These are phyloP conservation scores for Sphagnurus paluster DNA, from an alignment of 1,284 basidiomycete species.

Conservation along the genomic window DNA sequence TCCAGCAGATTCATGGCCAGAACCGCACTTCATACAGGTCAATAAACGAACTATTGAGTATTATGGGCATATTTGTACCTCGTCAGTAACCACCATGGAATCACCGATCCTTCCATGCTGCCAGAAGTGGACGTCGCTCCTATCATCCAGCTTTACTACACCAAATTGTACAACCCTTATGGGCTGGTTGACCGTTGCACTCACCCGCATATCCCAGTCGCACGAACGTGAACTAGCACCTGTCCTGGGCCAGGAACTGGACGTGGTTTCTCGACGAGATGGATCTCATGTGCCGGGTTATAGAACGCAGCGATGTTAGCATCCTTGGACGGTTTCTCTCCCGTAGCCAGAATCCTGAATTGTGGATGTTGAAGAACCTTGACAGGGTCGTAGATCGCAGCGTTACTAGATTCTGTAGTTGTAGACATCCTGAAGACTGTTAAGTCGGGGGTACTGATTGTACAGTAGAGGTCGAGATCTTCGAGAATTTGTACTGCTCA, in stretches of 20 bases:
- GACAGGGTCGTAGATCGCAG: constrained; percentile 50
- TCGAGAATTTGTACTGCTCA: constrained; percentile 6
- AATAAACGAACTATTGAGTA: constrained; percentile 4
- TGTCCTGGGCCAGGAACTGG: constrained; percentile 59
- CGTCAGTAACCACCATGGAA: constrained; percentile 66
- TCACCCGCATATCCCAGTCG: constrained; percentile 67
- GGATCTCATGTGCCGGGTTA: constrained; percentile 57
- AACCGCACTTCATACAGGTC: constrained; percentile 46
- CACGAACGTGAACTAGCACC: constrained; percentile 59
- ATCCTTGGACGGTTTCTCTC: constrained; percentile 43
- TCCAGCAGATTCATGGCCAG: constrained; percentile 66
- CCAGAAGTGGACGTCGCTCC: constrained; percentile 69
- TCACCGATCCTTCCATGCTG: constrained; percentile 63
- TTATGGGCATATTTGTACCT: constrained; percentile 34
- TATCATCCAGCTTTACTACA: no score
- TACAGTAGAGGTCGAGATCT: background rate
- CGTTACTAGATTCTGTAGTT: constrained; percentile 29
- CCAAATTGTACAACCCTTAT: no score
- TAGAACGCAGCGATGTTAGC: constrained; percentile 63
- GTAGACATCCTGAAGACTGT: constrained; percentile 1
- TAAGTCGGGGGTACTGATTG: background rate
- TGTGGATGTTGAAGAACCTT: constrained; percentile 53
- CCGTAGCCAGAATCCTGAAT: constrained; percentile 47
- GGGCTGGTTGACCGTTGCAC: constrained; percentile 18
- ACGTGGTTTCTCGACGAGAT: constrained; percentile 59